Evolutionary conservation across 345 rosid species (phyloP), one percentile per base, ranked within the genome.

Genomic region (Laguncularia racemosa): DNA sequence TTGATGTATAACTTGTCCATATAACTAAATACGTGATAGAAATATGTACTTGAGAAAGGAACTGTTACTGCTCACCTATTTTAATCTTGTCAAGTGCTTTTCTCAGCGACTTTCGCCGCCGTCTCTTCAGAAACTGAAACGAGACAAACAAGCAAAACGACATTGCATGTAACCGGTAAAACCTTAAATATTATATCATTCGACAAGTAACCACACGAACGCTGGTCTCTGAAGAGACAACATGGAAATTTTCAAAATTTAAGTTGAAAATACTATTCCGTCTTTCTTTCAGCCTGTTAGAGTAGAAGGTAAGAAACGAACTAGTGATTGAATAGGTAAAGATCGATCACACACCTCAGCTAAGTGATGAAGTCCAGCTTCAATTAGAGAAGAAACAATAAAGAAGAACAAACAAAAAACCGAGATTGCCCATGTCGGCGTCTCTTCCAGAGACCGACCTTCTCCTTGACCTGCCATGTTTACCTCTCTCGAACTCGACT

Each of bases 361-460:
- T 21, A 70, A 33, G 52, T 44, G 44, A 48, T 59, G 73, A 47
- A 71, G 67, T 14, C 44, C 56, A 48, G 52, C 57, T 16, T 71
- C 74, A 52, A 64, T 50, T 6, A 45, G 4, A 18, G 53, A 48
- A 20, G 67, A 65, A 7, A 61, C n/a, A 26, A 71, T 26, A 53
- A 60, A 56, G 48, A 71, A 51, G 47, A 67, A 61, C 14, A 65
- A 57, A 50, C 69, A 60, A 59, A 71, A 52, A 56, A 65, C 33
- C 3, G 70, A 65, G 57, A 61, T 61, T 16, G 60, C 74, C 74
- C 70, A 71, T 16, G 63, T 71, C 40, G 74, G 74, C 3, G 74
- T 65, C 14, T 56, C 21, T 44, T 71, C 70, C 52, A 71, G 66
- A 17, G 72, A 28, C 12, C 18, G 50, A 14, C 50, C 18, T 47